These are phyloP conservation scores for Russula ochroleuca DNA, from an alignment of 768 basidiomycete genomes.

Conservation along the genomic window DNA sequence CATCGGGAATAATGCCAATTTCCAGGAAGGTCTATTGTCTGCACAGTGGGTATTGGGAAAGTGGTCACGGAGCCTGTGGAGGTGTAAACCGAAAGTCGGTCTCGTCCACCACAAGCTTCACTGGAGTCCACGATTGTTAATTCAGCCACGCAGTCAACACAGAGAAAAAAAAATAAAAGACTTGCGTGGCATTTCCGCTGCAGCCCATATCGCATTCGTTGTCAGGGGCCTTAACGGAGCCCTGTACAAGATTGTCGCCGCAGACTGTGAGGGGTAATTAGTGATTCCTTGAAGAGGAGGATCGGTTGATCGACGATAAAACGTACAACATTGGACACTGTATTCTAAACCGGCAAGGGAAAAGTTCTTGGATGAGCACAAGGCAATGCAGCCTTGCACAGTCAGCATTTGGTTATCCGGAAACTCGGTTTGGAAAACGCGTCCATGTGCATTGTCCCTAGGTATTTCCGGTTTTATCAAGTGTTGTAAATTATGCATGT, in stretches of 20 bases:
- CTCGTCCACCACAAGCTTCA: conserved; percentile 69
- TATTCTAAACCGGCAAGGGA: conserved; percentile 71
- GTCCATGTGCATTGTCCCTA: conserved; percentile 59
- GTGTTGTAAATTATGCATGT: neutral
- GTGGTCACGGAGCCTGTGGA: conserved; percentile 47
- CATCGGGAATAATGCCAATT: conserved; percentile 66
- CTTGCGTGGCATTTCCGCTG: conserved; percentile 61
- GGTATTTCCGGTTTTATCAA: conserved; percentile 1
- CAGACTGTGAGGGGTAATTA: conserved; percentile 48
- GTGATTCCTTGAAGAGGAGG: neutral
- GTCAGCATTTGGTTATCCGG: conserved; percentile 45
- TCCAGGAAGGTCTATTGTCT: conserved; percentile 56
- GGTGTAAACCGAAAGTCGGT: conserved; percentile 66
- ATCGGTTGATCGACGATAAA: neutral
- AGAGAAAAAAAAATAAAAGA: neutral
- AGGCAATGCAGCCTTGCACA: conserved; percentile 56
- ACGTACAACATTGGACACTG: conserved; percentile 47
- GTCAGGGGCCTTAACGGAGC: conserved; percentile 48
- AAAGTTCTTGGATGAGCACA: conserved; percentile 54
- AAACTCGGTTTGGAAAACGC: conserved; percentile 47
- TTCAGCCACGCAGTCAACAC: neutral
- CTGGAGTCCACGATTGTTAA: conserved; percentile 35
- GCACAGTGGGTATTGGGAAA: conserved; percentile 54
- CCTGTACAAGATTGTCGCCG: conserved; percentile 58
- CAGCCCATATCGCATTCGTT: conserved; percentile 70